Evolutionary conservation across 2,329 filamentous ascomycete species (phyloP), one percentile per base, ranked within the genome.

Genomic region (Aschersonia sp.): DNA sequence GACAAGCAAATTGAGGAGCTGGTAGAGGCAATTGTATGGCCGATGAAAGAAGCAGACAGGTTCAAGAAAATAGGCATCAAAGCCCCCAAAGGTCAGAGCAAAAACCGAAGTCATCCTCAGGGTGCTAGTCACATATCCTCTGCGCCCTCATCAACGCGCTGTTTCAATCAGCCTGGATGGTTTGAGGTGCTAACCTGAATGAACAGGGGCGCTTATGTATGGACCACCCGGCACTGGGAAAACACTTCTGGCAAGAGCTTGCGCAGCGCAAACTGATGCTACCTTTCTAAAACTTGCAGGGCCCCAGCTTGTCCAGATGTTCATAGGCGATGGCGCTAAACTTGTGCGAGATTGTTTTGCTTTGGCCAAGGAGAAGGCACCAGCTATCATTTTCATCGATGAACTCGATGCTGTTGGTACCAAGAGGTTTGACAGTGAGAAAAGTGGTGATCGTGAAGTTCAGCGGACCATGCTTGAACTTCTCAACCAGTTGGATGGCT

Each of bases 1-100:
- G 89, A 96, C 69, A 98, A 98, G 72, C 92, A 98, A 73, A 98
- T 98, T 61, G 91, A 96, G 66, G 94, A 98, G 70, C 77, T 98
- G 48, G 89, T 98, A 6, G 92, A 98, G 71, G 92, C 92, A 48
- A 92, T 98, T 45, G 92, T 98, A 31, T 97, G 91, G 91, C 92
- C 92, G 2, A 98, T 98, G 92, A 97, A 97, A 77, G 91, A 98
- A 70, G 89, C 92, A 2, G 94, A 98, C 58, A 80, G 91, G 28
- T 98, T 98, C 74, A 97, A 96, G 78, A 97, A 96, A 77, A 96
- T 98, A 60, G 92, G 92, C 57, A 98, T 98, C 75, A 98, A 98
- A 73, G 91, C 92, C 41, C 92, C 92, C 10, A 98, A 98, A 72
- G 92, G 92, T 96, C 78, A 52, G 40, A 43, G 45, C 35, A 3